These are phyloP conservation scores for Phyllosticta citrichinensis DNA, from an alignment of 2,329 filamentous ascomycete species.

Conservation along the genomic window DNA sequence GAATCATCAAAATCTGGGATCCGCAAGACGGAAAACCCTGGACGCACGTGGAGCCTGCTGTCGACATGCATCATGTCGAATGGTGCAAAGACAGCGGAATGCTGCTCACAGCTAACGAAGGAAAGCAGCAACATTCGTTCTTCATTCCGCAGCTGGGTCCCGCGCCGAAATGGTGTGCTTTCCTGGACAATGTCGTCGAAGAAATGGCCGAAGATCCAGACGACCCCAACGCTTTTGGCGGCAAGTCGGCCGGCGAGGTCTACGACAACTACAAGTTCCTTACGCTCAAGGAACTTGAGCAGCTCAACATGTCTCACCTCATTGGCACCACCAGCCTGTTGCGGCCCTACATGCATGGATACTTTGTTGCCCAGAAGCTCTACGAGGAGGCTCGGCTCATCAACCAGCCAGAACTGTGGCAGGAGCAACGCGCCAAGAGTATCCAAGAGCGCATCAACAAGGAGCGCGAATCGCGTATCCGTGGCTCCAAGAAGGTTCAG, in stretches of 20 bases:
- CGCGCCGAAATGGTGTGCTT: slow-evolving; percentile 89
- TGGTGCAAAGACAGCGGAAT: slow-evolving; percentile 91
- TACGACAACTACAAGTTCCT: slow-evolving; percentile 99
- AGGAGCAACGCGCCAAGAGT: slow-evolving; percentile 82
- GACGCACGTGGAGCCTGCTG: slow-evolving; percentile 90
- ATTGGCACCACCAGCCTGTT: slow-evolving; percentile 83
- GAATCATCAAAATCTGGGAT: slow-evolving; percentile 97
- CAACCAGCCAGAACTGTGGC: slow-evolving; percentile 85
- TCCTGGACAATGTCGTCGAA: slow-evolving; percentile 94
- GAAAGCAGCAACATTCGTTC: slow-evolving; percentile 87
- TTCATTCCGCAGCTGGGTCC: slow-evolving; percentile 90
- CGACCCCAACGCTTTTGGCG: slow-evolving; percentile 47
- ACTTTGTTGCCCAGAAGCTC: slow-evolving; percentile 88
- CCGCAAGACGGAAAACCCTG: slow-evolving; percentile 72
- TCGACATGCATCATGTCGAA: slow-evolving; percentile 89
- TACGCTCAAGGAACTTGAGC: slow-evolving; percentile 73
- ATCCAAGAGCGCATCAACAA: slow-evolving; percentile 95
- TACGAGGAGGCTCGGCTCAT: slow-evolving; percentile 94
- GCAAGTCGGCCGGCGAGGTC: slow-evolving; percentile 57
- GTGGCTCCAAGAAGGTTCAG: slow-evolving; percentile 81
- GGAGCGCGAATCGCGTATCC: slow-evolving; percentile 87
- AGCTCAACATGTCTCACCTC: slow-evolving; percentile 77
- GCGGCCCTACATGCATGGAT: slow-evolving; percentile 97
- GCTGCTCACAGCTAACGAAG: slow-evolving; percentile 94
- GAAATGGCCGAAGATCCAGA: slow-evolving; percentile 84